phyloP scores from a whole-genome alignment of 305 asterid genomes.

The Fraxinus greggii region DNA sequence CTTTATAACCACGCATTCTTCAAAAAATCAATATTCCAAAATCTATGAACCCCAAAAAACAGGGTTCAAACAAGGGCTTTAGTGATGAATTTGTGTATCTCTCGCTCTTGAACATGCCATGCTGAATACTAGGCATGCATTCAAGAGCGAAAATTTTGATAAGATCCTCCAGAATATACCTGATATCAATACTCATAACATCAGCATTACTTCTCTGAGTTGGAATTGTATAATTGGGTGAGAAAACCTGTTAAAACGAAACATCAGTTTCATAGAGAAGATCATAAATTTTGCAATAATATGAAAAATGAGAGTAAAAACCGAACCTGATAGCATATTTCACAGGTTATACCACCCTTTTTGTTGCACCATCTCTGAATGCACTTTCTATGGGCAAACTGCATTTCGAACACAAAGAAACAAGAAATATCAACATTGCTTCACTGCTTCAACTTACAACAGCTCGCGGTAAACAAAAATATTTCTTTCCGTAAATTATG shows the following conservation, averaged over 20 bases:
- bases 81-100: not conserved
- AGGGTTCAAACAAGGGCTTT: not conserved
- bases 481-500: not conserved
- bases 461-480: not conserved
- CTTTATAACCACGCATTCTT: no score
- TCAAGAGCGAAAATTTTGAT: not conserved
- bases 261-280: not conserved
- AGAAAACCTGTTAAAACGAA: conserved; percentile 41
- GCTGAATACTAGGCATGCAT: not conserved
- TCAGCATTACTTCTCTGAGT: conserved; percentile 59
- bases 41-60: not conserved
- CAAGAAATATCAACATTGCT: not conserved
- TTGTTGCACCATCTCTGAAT: conserved; percentile 87
- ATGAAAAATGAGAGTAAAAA: not conserved
- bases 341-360: conserved; percentile 78
- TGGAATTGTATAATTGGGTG: conserved; percentile 64
- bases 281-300: not conserved
- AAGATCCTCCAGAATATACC: conserved; percentile 35
- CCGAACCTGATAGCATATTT: conserved; percentile 69
- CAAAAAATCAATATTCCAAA: not conserved
- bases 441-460: not conserved
- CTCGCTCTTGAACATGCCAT: not conserved
- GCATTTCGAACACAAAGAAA: not conserved
- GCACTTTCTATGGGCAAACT: conserved; percentile 89
- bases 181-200: conserved; percentile 65